Conservation (phyloP, 805 yeast genomes). For the Pichia scutulata region DNA sequence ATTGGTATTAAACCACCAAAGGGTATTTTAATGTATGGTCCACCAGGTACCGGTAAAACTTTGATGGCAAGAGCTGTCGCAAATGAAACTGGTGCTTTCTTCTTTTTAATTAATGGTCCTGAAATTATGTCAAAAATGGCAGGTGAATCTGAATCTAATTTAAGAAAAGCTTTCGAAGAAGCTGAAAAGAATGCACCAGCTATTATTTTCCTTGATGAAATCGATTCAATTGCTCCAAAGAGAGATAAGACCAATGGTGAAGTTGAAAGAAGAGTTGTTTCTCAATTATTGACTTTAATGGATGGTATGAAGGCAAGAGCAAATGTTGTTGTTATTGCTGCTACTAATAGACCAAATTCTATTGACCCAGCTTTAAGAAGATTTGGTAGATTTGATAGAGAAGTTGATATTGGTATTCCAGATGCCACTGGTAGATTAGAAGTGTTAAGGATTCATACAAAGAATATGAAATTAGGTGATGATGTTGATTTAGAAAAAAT, state of each 20-base stretch:
- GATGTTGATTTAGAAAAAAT: conserved; percentile 94
- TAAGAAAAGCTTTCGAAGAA: conserved; percentile 97
- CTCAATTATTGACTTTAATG: conserved; percentile 95
- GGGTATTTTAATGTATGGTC: conserved; percentile 97
- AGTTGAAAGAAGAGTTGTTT: conserved; percentile 98
- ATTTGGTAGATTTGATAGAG: conserved; percentile 81
- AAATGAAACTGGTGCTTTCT: conserved; percentile 97
- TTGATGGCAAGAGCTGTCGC: conserved; percentile 99
- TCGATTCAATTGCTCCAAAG: conserved; percentile 98
- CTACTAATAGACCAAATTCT: conserved; percentile 83
- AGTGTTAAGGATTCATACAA: conserved; percentile 93
- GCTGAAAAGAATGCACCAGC: conserved; percentile 99
- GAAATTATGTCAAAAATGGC: conserved; percentile 99
- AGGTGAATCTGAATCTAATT: conserved; percentile 95
- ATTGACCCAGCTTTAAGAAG: conserved; percentile 82
- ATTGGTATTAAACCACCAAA: conserved; percentile 99
- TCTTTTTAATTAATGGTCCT: conserved; percentile 96
- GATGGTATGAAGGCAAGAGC: conserved; percentile 99
- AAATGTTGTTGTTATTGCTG: conserved; percentile 96
- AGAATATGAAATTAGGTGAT: conserved; percentile 93
- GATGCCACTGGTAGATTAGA: conserved; percentile 98
- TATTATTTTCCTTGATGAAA: conserved; percentile 95
- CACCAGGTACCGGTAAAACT: conserved; percentile 99
- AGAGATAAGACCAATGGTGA: conserved; percentile 99
- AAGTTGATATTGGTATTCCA: conserved; percentile 86